Evolutionary conservation across 2,329 filamentous ascomycete genomes (phyloP), one percentile per base, ranked within the genome.

Genomic region (Botrytis elliptica): DNA sequence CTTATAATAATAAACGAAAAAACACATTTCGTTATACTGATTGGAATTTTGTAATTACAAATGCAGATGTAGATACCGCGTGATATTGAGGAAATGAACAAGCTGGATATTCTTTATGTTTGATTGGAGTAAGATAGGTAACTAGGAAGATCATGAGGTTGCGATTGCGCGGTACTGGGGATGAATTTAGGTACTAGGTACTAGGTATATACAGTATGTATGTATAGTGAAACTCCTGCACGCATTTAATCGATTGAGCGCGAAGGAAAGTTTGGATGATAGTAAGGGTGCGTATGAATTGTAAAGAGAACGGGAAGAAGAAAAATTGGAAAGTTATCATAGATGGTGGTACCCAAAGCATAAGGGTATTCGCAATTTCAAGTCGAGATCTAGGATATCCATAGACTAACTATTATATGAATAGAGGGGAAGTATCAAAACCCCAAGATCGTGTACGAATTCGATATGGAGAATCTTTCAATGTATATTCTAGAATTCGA

Each of bases 261-360:
- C 25, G 10, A 55, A n/a, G 49, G 14, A 55, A 52, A 14, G 2
- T 7, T 0, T 7, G 16, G 25, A 52, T 52, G 22, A 12, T n/a
- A 25, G 22, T 10, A 55, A n/a, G 10, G 0, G 5, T 14, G 4
- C 12, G 14, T 16, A 1, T n/a, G 4, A 16, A n/a, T n/a, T n/a
- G 0, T 7, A 55, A 55, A 5, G 4, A n/a, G 3, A 16, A 55
- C 40, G 5, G 25, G 16, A 55, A 55, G 7, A 16, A 14, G 12
- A 55, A 16, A n/a, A 14, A 0, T 16, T n/a, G 14, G 25, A 6
- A 55, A 55, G 0, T n/a, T 3, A n/a, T 7, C 0, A n/a, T n/a
- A n/a, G 1, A 12, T n/a, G 4, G 0, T 14, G 6, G 12, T 55
- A n/a, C 5, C 4, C 49, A 16, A n/a, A n/a, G 49, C 12, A 16